Evolutionary conservation across 768 basidiomycete species (phyloP).

Genomic region (Pleurotus citrinopileatus): DNA sequence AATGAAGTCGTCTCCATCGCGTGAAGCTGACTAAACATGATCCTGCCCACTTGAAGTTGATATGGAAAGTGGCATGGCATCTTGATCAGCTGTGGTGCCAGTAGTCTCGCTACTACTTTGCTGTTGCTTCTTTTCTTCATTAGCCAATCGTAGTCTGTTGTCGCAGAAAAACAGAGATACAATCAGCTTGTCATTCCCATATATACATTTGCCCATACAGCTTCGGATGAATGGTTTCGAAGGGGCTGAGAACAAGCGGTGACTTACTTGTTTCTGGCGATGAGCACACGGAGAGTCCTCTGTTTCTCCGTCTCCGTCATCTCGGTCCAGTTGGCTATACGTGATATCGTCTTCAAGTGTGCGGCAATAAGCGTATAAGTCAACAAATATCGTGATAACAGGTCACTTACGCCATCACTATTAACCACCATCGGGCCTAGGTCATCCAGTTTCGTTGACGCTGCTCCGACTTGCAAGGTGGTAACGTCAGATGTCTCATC

Average conservation of each 20-base stretch:
- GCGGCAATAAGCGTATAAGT: neutral
- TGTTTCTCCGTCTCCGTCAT: conserved; percentile 58
- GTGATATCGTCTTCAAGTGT: conserved; percentile 58
- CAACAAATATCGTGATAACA: neutral
- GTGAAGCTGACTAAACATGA: too few relatives aligned
- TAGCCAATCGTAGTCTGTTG: conserved; percentile 3
- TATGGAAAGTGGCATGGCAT: neutral
- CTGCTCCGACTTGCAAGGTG: conserved; percentile 16
- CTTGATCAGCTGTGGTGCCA: neutral
- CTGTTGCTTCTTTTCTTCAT: conserved; percentile 3
- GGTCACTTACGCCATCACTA: conserved; percentile 52
- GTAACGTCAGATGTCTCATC: conserved; percentile 2
- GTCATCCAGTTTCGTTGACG: conserved; percentile 48
- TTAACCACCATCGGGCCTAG: conserved; percentile 71
- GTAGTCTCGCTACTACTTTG: neutral
- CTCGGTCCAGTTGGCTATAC: conserved; percentile 63
- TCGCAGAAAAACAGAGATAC: neutral
- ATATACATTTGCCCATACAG: neutral
- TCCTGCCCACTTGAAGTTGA: too few relatives aligned
- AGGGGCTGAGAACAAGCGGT: neutral
- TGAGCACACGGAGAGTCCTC: conserved; percentile 51
- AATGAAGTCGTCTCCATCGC: too few relatives aligned
- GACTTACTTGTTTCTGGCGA: conserved; percentile 47
- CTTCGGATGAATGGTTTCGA: too few relatives aligned
- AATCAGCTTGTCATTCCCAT: neutral